Evolutionary conservation across 2,329 filamentous ascomycete genomes (phyloP).

Genomic region (Fusarium compactum): DNA sequence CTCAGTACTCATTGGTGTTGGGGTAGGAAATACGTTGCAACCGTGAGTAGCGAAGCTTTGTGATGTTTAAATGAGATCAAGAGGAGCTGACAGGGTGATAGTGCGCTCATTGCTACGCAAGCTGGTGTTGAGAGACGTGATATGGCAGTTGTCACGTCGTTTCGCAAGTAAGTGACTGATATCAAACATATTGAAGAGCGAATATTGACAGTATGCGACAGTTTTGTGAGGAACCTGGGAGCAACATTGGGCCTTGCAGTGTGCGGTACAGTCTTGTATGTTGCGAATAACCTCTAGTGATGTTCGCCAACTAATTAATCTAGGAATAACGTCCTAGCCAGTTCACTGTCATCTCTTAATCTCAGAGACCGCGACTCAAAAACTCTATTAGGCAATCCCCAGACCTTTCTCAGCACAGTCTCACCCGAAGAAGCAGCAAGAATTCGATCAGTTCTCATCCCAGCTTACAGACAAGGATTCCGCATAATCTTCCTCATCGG

Average conservation of each 20-base stretch:
- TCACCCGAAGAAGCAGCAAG: constrained; percentile 46
- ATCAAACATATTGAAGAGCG: background rate
- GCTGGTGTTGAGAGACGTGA: constrained; percentile 63
- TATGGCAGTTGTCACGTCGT: constrained; percentile 60
- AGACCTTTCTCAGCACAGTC: constrained; percentile 49
- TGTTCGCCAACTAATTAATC: background rate
- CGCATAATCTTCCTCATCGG: constrained; percentile 55
- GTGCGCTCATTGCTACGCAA: constrained; percentile 66
- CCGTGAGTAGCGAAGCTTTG: constrained; percentile 50
- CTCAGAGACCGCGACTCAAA: constrained; percentile 41
- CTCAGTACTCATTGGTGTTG: constrained; percentile 63
- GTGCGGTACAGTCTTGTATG: constrained; percentile 55
- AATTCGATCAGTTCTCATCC: constrained; percentile 50
- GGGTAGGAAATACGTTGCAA: constrained; percentile 65
- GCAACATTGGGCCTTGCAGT: constrained; percentile 56
- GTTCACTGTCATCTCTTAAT: constrained; percentile 46
- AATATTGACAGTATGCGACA: constrained; percentile 16
- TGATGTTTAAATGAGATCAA: background rate
- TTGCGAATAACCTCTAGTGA: accelerated
- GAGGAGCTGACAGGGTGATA: constrained; percentile 20
- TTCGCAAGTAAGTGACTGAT: constrained; percentile 53
- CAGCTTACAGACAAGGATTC: constrained; percentile 54
- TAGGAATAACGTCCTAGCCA: constrained; percentile 55
- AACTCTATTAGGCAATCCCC: constrained; percentile 51
- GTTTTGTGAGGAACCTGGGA: constrained; percentile 57